A percentile compares a stretch with the other conserved stretches of the same genome.
These are phyloP conservation scores for Capsicum chinense DNA, from an alignment of 257 asterid species.

Conservation along the genomic window DNA sequence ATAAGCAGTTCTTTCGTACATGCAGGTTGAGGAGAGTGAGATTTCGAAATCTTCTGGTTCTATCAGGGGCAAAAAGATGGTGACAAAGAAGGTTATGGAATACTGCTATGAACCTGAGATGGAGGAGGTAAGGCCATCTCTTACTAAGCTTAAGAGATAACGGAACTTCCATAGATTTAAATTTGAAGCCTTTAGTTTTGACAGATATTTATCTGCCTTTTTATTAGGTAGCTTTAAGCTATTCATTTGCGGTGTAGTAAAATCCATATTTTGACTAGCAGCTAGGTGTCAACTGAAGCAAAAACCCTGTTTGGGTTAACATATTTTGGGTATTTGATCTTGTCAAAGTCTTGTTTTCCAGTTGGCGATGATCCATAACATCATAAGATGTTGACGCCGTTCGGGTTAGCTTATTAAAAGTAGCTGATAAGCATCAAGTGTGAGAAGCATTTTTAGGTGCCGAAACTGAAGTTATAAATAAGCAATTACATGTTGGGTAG, in stretches of 20 bases:
- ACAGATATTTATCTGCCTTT: neutral
- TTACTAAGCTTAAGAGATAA: neutral
- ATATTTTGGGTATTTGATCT: neutral
- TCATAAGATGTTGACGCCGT: neutral
- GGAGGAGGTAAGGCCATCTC: slow-evolving; percentile 78
- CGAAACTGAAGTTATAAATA: neutral
- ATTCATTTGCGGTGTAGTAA: neutral
- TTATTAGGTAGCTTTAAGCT: neutral
- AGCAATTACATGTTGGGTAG: neutral
- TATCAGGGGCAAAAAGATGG: slow-evolving; percentile 65
- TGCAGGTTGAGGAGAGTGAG: slow-evolving; percentile 76
- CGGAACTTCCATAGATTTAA: neutral
- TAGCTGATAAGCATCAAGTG: neutral
- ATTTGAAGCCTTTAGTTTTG: neutral
- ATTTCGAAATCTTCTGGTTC: slow-evolving; percentile 62
- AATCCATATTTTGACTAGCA: slow-evolving; percentile 15
- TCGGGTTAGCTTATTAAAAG: neutral
- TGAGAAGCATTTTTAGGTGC: neutral
- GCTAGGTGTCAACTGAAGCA: neutral
- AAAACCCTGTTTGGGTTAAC: neutral
- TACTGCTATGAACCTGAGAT: slow-evolving; percentile 97
- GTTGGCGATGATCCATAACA: neutral
- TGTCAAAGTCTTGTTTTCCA: neutral
- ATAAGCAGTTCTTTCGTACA: neutral
- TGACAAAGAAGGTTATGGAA: slow-evolving; percentile 75